A percentile compares a stretch with the other conserved stretches of the same genome.
phyloP scores from a whole-genome alignment of 495 filamentous ascomycete species.

The Penicillium diatomitis region DNA sequence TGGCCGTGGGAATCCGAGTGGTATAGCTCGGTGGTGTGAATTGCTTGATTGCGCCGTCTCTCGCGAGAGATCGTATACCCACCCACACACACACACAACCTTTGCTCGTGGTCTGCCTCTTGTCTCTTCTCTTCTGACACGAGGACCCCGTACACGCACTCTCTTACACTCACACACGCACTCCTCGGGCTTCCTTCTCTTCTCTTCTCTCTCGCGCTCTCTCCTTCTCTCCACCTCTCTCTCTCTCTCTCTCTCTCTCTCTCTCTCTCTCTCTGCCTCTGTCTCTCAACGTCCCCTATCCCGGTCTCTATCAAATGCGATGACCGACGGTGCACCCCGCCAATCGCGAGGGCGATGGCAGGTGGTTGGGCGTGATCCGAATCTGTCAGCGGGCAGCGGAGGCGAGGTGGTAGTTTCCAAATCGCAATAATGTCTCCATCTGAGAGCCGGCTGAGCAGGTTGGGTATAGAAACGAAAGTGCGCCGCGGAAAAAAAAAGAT shows the following conservation, averaged over 20 bases:
- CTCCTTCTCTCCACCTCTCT: background rate
- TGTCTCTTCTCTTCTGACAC: too few relatives aligned
- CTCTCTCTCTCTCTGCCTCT: background rate
- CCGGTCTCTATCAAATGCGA: conserved; percentile 2
- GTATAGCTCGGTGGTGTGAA: too few relatives aligned
- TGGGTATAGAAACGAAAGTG: conserved; percentile 4
- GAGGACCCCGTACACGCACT: too few relatives aligned
- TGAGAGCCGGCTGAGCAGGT: conserved; percentile 4
- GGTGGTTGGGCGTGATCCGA: conserved; percentile 4
- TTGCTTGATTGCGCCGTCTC: too few relatives aligned
- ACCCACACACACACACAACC: too few relatives aligned
- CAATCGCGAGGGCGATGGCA: conserved; percentile 25
- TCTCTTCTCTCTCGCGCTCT: background rate
- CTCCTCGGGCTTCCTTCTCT: background rate
- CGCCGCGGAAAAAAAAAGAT: conserved; percentile 8
- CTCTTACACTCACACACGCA: too few relatives aligned
- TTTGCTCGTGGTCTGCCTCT: too few relatives aligned
- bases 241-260: background rate
- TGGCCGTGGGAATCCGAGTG: too few relatives aligned
- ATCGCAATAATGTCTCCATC: conserved; percentile 22
- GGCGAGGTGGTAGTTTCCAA: conserved; percentile 15
- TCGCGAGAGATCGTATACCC: too few relatives aligned
- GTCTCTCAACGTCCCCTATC: conserved; percentile 6
- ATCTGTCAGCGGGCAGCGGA: conserved; percentile 19
- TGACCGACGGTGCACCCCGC: conserved; percentile 17